Base-by-base conservation (phyloP, 345 rosid species). In the Atalantia buxifolia region DNA sequence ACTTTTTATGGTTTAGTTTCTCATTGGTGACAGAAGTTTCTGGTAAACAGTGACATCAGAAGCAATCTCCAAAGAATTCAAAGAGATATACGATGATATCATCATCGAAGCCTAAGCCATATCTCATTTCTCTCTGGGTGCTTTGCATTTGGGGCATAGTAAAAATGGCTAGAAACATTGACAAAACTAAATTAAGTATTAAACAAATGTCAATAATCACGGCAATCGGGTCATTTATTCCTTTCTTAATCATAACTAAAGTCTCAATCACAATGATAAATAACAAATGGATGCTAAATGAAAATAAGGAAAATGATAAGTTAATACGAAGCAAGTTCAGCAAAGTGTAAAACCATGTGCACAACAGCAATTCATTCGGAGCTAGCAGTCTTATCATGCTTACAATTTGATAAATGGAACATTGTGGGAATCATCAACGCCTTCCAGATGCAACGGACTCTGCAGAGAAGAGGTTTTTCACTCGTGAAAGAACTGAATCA, bases 401-500 rank as follows among this genome's bases (percentile, higher is more conserved):
- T 42, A 78, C 72, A 66, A 82, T 73, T 69, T 64, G 63, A 70
- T 25, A 40, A 25, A 24, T 25, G 7, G 30, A 75, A 42, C 22
- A 56, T 31, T 68, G 14, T n/a, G 9, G 22, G 45, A 21, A 40
- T 56, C 62, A 66, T 77, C 59, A 68, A 42, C 74, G 74, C 66
- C 80, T 77, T 28, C 38, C 80, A 27, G 68, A 69, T 59, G 80
- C 80, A 19, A 77, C 80, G 4, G 80, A 77, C 40, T 77, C 80
- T 1, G 70, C 4, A 60, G 69, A 69, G 69, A 77, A 45, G 13
- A 66, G 80, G 35, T 77, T 21, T n/a, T 77, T 81, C 78, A 81
- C 84, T 74, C 84, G 78, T 21, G 78, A 77, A 45, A 81, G 78
- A 48, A 81, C 78, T 13, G 81, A 77, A 69, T 81, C 81, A 4